Evolutionary conservation across 805 yeast species (phyloP).

Genomic region (Nakazawaea siamensis): DNA sequence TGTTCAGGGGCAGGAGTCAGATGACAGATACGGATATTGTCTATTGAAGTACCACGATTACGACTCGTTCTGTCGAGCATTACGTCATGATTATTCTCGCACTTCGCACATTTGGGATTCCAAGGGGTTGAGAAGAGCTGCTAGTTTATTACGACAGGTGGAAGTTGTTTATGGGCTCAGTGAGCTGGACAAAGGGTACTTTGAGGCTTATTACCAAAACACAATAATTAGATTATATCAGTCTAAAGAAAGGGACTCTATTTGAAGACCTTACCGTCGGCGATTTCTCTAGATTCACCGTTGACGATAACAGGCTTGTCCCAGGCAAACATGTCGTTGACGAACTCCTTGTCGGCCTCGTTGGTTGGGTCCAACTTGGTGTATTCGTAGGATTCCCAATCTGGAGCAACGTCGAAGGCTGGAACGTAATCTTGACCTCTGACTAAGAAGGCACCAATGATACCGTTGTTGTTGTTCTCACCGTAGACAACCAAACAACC

Average conservation of each 20-base stretch:
- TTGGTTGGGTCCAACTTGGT: conserved; percentile 74
- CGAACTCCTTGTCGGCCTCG: conserved; percentile 68
- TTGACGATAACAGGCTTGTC: conserved; percentile 81
- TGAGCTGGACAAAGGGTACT: conserved; percentile 11
- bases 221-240: neutral
- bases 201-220: conserved; percentile 6
- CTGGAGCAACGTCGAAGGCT: conserved; percentile 98
- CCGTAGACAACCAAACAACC: conserved; percentile 95
- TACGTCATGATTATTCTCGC: conserved; percentile 30
- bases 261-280: conserved; percentile 97
- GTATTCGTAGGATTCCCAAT: conserved; percentile 92
- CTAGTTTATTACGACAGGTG: conserved; percentile 32
- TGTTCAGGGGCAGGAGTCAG: conserved; percentile 11
- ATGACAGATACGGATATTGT: conserved; percentile 29
- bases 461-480: conserved; percentile 97
- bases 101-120: conserved; percentile 40
- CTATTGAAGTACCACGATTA: conserved; percentile 22
- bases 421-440: conserved; percentile 90
- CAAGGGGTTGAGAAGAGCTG: conserved; percentile 31
- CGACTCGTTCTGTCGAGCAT: conserved; percentile 26
- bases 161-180: conserved; percentile 37
- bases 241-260: conserved; percentile 30
- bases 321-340: conserved; percentile 96
- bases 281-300: conserved; percentile 82
- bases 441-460: conserved; percentile 87